Evolutionary conservation across 2,329 filamentous ascomycete genomes (phyloP), one percentile per base, ranked within the genome.

Genomic region (Stemphylium vesicarium): DNA sequence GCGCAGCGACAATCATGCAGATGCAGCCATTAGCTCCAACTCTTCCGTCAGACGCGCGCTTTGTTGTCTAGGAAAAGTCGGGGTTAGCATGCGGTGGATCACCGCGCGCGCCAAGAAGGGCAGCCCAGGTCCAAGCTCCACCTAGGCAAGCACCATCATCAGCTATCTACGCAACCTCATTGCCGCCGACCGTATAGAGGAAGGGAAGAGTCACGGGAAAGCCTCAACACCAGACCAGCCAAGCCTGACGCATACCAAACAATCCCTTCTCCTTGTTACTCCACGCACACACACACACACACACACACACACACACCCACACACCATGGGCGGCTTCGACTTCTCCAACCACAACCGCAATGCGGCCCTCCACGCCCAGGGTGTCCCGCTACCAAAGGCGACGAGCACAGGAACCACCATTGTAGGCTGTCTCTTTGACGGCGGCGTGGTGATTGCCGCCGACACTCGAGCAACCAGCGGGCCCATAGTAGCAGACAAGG

Each of bases 321-420:
- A 64, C 80, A 88, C 74, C 71, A 99, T 99, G 95, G 88, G 91
- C 71, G 71, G 71, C 68, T 74, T 74, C 69, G 71, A 98, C 82
- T 99, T 99, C 85, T 96, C 92, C 79, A 99, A 99, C 85, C 95
- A 98, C 87, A 96, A 96, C 86, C 92, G 95, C 83, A 99, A 99
- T 86, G 87, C 90, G 77, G 94, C 94, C 63, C 87, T 99, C 68
- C 94, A 98, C 78, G 92, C 94, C 70, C 88, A 89, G 79, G 96
- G 96, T 68, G 89, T 98, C 47, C 95, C 95, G 59, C 84, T 98
- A 57, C 95, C 96, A 71, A 98, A 97, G 82, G 95, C 95, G 60
- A 99, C 95, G 58, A 97, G 93, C 80, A 99, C 95, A 58, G 95
- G 95, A 82, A 99, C 95, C 56, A 99, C 95, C 63, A 99, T 99